These are phyloP conservation scores for Prunus campanulata DNA, from an alignment of 306 rosid genomes.

Conservation along the genomic window DNA sequence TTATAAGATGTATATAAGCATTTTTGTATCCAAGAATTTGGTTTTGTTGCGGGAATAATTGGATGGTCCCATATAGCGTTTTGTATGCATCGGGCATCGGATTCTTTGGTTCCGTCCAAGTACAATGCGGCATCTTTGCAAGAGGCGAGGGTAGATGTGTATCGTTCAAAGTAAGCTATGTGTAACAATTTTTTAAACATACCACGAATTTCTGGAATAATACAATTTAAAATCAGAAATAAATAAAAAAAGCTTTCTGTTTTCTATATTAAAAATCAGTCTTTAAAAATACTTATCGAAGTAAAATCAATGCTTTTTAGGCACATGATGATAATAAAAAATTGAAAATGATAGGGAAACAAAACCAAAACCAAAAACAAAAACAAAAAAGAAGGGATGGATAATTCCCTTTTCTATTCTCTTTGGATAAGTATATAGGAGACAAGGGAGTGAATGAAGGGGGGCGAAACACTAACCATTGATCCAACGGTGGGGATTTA, in stretches of 20 bases:
- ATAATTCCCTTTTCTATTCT: neutral
- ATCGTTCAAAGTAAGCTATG: neutral
- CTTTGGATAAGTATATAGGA: neutral
- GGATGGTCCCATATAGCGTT: conserved; percentile 10
- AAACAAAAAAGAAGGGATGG: neutral
- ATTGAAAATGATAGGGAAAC: neutral
- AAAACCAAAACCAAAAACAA: neutral
- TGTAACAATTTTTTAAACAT: neutral
- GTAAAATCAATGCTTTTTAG: no score
- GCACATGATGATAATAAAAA: no score
- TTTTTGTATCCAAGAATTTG: neutral
- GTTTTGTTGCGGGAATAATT: neutral
- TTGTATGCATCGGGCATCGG: neutral
- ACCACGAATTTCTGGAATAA: neutral
- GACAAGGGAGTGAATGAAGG: neutral
- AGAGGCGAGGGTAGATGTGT: neutral
- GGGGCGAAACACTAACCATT: neutral
- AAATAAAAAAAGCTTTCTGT: neutral
- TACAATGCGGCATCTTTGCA: neutral
- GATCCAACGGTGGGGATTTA: neutral
- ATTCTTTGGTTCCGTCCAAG: conserved; percentile 9
- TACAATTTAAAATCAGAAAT: neutral
- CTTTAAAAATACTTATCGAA: no score
- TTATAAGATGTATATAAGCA: neutral
- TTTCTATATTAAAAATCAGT: no score